These are phyloP conservation scores for Claviceps maximensis DNA, from an alignment of 2,329 filamentous ascomycete species.

Conservation along the genomic window DNA sequence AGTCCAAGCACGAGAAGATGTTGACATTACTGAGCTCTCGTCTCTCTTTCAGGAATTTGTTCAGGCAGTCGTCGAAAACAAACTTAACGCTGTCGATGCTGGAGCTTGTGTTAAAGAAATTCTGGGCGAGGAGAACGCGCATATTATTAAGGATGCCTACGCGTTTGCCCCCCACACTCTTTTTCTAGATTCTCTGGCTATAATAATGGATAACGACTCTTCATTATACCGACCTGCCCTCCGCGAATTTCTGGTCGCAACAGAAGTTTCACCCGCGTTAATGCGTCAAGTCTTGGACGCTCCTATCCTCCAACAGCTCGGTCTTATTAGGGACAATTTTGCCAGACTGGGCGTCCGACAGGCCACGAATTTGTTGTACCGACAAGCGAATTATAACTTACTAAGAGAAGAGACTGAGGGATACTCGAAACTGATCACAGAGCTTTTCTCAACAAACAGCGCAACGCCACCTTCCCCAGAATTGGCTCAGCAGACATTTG, in stretches of 20 bases:
- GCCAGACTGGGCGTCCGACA: constrained; percentile 71
- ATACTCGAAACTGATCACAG: constrained; percentile 90
- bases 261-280: constrained; percentile 54
- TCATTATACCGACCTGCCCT: constrained; percentile 36
- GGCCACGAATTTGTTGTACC: constrained; percentile 84
- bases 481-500: constrained; percentile 73
- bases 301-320: constrained; percentile 58
- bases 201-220: constrained; percentile 61
- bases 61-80: constrained; percentile 56
- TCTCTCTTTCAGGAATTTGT: constrained; percentile 77
- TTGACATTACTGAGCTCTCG: constrained; percentile 56
- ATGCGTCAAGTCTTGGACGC: constrained; percentile 79
- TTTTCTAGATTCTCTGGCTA: constrained; percentile 73
- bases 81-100: constrained; percentile 53
- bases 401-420: constrained; percentile 92
- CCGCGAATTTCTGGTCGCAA: constrained; percentile 56
- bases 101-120: constrained; percentile 65
- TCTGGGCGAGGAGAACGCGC: constrained; percentile 41
- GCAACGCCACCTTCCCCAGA: constrained; percentile 60
- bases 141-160: constrained; percentile 35
- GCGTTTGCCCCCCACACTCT: constrained; percentile 51
- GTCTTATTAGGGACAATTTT: constrained; percentile 77
- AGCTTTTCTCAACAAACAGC: constrained; percentile 81
- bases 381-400: constrained; percentile 93
- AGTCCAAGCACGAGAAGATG: constrained; percentile 48